Evolutionary conservation across 2,329 filamentous ascomycete genomes (phyloP), one percentile per base, ranked within the genome.

Genomic region (Lachnellula hyalina): DNA sequence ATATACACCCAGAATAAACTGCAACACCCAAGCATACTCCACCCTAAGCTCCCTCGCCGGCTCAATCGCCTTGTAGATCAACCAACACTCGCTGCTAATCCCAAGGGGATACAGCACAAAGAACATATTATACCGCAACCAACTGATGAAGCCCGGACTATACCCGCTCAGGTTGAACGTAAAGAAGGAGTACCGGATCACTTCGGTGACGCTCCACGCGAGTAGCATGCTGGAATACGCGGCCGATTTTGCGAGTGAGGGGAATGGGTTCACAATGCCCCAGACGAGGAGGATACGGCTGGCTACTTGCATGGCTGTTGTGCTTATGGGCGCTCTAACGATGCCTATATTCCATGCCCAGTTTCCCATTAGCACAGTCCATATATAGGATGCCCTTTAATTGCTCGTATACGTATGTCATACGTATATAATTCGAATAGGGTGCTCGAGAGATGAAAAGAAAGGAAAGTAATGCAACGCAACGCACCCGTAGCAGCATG

Each of bases 101-200:
- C 94, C 94, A 56, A 97, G 71, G 1, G 94, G 94, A 73, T 99
- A 99, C 21, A 99, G 81, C 38, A 96, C 75, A 66, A 90, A 90
- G 74, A 99, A 99, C 7, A 89, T 91, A 72, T 95, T 96, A 74
- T 96, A 92, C 65, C 91, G 80, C 72, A 95, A 75, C 88, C 90
- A 96, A 38, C 83, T 84, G 68, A 96, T 79, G 56, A 79, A 75
- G 0, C 66, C 70, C 0, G 91, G 89, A 32, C 87, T 82, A 56
- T 73, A 69, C 28, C 82, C 78, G 60, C 77, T 74, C 34, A 94
- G 80, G 64, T 83, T 84, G 65, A 91, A 79, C 36, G 89, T 87
- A 70, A 97, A 97, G 79, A 89, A 99, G 47, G 83, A 82, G 79
- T 99, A 99, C 52, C 94, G 86, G 65, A 96, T 87, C 51, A 96